phyloP scores from a whole-genome alignment of 148 eudicot species.

The Limonium bicolor region DNA sequence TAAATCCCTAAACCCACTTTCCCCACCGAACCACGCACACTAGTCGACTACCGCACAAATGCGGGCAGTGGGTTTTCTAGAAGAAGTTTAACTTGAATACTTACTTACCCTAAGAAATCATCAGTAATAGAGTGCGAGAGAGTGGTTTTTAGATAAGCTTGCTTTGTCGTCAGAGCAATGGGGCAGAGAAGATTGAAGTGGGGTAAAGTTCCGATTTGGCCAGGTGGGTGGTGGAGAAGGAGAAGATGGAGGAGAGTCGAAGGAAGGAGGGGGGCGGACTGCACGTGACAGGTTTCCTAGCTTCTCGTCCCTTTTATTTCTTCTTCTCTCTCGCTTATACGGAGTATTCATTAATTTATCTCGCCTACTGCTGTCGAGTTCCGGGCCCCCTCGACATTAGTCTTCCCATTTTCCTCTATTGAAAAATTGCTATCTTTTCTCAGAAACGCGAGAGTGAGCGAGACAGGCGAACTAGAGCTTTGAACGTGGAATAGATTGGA shows the following conservation, averaged over 20 bases:
- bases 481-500: too few species aligned
- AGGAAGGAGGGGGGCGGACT: slow-evolving; percentile 7
- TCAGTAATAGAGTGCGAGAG: neutral
- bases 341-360: neutral
- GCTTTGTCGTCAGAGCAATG: neutral
- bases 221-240: slow-evolving; percentile 1
- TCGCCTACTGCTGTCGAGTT: slow-evolving; percentile 2
- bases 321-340: neutral
- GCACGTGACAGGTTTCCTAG: slow-evolving; percentile 24
- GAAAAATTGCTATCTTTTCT: too few species aligned
- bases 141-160: slow-evolving; percentile 2
- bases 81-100: neutral
- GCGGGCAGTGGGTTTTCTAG: too few species aligned
- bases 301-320: neutral
- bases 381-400: slow-evolving; percentile 5
- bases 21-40: too few species aligned
- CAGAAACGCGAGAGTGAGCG: too few species aligned
- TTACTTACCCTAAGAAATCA: neutral
- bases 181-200: slow-evolving; percentile 1
- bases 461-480: too few species aligned
- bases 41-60: too few species aligned
- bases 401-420: too few species aligned
- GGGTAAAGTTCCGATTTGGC: too few species aligned
- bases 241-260: neutral
- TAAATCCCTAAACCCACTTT: too few species aligned